Conservation (phyloP, 2,329 filamentous ascomycete species). For the Pestalotiopsis fici region DNA sequence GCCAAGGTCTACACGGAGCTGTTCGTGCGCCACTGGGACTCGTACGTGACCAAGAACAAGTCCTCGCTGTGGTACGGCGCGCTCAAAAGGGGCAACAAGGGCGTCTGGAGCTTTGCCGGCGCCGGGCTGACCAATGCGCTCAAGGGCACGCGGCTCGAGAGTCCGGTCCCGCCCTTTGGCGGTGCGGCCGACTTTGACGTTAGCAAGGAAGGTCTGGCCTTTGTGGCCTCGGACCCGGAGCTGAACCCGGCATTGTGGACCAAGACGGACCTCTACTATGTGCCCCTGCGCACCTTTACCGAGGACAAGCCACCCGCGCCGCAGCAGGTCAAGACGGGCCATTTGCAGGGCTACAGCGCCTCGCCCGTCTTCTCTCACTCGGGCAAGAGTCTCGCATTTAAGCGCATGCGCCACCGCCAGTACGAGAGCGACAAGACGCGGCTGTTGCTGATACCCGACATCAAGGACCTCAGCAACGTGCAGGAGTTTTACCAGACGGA, state of each 20-base stretch:
- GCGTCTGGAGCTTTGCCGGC: conserved; percentile 40
- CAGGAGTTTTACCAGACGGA: conserved; percentile 63
- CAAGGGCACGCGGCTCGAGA: conserved; percentile 58
- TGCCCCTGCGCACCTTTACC: conserved; percentile 63
- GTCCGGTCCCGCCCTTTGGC: conserved; percentile 77
- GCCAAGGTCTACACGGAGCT: conserved; percentile 74
- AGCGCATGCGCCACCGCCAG: conserved; percentile 73
- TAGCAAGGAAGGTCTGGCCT: conserved; percentile 64
- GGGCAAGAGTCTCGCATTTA: conserved; percentile 71
- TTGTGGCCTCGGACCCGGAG: conserved; percentile 74
- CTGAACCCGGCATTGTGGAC: conserved; percentile 74
- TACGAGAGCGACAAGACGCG: conserved; percentile 83
- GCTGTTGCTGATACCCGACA: conserved; percentile 64
- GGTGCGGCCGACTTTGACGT: conserved; percentile 81
- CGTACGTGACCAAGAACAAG: conserved; percentile 69
- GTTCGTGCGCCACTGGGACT: conserved; percentile 83
- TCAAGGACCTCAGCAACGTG: conserved; percentile 57
- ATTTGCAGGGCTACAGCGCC: conserved; percentile 64
- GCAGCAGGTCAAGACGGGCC: conserved; percentile 56
- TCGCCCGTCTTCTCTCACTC: conserved; percentile 74
- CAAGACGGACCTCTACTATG: conserved; percentile 79
- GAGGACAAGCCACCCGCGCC: conserved; percentile 51
- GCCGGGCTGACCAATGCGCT: conserved; percentile 65
- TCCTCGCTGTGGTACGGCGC: conserved; percentile 57
- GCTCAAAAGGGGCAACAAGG: conserved; percentile 34